Evolutionary conservation across 176 grass and related monocot genomes (phyloP).

Genomic region (Aegilops sharonensis): DNA sequence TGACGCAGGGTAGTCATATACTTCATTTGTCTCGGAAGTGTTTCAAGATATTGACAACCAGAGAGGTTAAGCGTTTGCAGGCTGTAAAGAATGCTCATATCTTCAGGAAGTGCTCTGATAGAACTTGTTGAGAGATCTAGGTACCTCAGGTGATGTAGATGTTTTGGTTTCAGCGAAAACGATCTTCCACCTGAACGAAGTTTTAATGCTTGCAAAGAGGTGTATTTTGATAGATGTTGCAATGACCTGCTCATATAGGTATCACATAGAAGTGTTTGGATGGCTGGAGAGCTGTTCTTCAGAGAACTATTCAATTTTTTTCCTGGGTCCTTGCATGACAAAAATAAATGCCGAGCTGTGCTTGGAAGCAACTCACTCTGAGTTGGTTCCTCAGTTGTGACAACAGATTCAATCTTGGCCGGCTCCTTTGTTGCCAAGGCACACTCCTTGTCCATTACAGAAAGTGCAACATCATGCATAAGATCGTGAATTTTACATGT

Average conservation of each 20-base stretch:
- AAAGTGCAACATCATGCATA: too few relatives aligned
- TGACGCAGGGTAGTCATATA: too few relatives aligned
- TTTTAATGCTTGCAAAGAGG: background rate
- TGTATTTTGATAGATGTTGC: background rate
- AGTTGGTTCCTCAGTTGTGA: background rate
- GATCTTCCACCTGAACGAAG: fast-evolving
- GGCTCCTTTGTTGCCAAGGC: too few relatives aligned
- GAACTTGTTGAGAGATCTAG: background rate
- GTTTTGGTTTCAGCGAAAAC: background rate
- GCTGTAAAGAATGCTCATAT: background rate
- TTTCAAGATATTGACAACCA: fast-evolving
- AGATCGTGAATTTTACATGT: too few relatives aligned
- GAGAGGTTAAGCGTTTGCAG: background rate
- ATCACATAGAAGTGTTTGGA: background rate
- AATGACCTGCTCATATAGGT: background rate
- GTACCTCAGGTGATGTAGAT: background rate
- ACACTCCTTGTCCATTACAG: too few relatives aligned
- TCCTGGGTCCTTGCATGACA: background rate
- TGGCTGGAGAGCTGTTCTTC: background rate
- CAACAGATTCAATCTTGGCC: too few relatives aligned
- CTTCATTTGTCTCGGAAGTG: too few relatives aligned
- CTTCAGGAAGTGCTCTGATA: background rate
- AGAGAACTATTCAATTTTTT: background rate
- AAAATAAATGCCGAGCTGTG: background rate
- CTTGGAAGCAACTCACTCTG: background rate